Percentiles rank a stretch among this genome's conserved stretches.
Evolutionary conservation across 305 asterid species (phyloP).

Genomic region (Fraxinus ornus): DNA sequence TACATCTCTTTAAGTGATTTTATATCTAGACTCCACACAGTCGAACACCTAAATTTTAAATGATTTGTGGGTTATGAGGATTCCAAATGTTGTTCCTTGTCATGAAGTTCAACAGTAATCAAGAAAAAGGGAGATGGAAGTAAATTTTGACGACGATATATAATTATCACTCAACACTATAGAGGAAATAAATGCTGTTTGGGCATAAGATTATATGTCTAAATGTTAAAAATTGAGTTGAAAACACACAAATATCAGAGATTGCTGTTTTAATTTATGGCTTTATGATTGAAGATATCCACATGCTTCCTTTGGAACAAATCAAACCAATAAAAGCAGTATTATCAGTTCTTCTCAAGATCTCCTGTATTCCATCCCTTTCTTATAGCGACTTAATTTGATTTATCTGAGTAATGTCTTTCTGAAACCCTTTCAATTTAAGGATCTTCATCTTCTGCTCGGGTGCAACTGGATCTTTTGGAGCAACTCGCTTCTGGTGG

Average conservation of each 20-base stretch:
- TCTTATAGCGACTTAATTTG: not conserved
- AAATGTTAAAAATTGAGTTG: not conserved
- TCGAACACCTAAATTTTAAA: not conserved
- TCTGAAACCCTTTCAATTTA: constrained; percentile 17
- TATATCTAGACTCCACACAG: not conserved
- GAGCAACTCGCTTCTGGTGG: constrained; percentile 69
- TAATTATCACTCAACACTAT: not conserved
- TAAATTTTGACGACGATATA: not conserved
- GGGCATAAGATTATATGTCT: not conserved
- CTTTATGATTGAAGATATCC: not conserved
- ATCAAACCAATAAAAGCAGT: not conserved
- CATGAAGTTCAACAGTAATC: not conserved
- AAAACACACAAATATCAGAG: not conserved
- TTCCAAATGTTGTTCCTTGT: not conserved
- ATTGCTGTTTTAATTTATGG: not conserved
- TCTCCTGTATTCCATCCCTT: not conserved
- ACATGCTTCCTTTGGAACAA: not conserved
- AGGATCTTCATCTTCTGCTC: constrained; percentile 72
- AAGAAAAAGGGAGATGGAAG: not conserved
- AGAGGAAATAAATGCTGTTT: not conserved
- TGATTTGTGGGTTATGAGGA: not conserved
- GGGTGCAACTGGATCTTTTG: constrained; percentile 70
- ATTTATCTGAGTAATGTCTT: not conserved
- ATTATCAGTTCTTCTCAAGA: not conserved
- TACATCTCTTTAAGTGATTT: not conserved